phyloP scores from a whole-genome alignment of 345 rosid genomes.

The Dovyalis caffra region DNA sequence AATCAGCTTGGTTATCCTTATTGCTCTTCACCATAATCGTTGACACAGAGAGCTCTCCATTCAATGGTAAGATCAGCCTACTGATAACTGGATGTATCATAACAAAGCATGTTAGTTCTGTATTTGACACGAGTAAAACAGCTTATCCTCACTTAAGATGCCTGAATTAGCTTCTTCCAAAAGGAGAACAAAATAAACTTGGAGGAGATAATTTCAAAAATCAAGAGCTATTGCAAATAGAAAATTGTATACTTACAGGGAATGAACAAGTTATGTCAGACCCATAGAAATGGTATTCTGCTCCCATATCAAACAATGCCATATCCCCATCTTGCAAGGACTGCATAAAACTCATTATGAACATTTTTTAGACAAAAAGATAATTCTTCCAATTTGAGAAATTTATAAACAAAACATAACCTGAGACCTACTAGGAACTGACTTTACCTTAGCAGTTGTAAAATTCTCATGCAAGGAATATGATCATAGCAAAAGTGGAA shows the following conservation, averaged over 20 bases:
- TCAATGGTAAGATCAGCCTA: not conserved
- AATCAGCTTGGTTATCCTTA: too few relatives aligned
- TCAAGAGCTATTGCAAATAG: too few relatives aligned
- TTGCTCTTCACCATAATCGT: too few relatives aligned
- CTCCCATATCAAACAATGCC: conserved; percentile 98
- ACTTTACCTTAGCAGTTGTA: not conserved
- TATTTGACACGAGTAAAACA: not conserved
- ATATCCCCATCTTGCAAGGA: conserved; percentile 78
- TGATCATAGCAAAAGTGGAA: not conserved
- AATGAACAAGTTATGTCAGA: conserved; percentile 96
- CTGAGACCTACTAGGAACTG: not conserved
- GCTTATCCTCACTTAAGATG: not conserved
- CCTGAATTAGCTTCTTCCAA: not conserved
- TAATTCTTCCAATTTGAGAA: conserved; percentile 4
- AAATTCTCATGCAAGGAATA: not conserved
- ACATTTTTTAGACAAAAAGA: not conserved
- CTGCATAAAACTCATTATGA: conserved; percentile 40
- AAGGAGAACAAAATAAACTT: not conserved
- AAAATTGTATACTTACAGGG: conserved; percentile 57
- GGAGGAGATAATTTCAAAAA: not conserved
- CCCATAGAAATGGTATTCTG: conserved; percentile 83
- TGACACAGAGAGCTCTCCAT: too few relatives aligned
- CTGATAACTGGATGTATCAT: not conserved
- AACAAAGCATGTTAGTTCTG: not conserved
- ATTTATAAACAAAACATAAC: not conserved